Evolutionary conservation across 2,329 filamentous ascomycete species (phyloP).

Genomic region (Microdochium paspali): DNA sequence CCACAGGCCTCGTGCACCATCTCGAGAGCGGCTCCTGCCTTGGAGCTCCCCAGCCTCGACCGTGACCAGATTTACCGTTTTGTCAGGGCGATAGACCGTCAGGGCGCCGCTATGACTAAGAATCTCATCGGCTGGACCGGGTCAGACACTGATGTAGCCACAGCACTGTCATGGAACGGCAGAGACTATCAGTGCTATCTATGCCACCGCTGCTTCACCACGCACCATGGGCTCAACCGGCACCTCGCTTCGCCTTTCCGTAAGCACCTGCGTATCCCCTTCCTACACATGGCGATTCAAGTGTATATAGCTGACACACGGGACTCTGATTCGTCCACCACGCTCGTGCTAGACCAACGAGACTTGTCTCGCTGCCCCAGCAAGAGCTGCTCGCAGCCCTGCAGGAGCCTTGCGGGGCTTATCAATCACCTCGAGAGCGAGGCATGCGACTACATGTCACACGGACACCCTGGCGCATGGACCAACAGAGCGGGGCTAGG

Average conservation of each 20-base stretch:
- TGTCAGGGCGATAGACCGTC: slow-evolving; percentile 34
- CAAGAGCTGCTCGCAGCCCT: slow-evolving; percentile 21
- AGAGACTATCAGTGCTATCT: slow-evolving; percentile 40
- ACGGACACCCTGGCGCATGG: no score
- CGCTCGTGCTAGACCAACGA: slow-evolving; percentile 22
- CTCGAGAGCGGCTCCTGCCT: slow-evolving; percentile 46
- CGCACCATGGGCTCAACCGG: slow-evolving; percentile 27
- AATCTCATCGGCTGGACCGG: slow-evolving; percentile 36
- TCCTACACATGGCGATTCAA: no score
- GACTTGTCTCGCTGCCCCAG: slow-evolving; percentile 30
- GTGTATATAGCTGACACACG: no score
- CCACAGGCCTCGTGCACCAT: slow-evolving; percentile 43
- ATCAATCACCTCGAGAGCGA: slow-evolving; percentile 36
- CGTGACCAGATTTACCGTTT: slow-evolving; percentile 35
- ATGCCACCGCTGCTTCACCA: slow-evolving; percentile 35
- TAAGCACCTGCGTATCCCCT: slow-evolving; percentile 21
- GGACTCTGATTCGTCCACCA: no score
- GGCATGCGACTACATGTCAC: slow-evolving; percentile 25
- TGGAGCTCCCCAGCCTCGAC: slow-evolving; percentile 29
- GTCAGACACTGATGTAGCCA: slow-evolving; percentile 26
- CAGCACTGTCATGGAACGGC: slow-evolving; percentile 32
- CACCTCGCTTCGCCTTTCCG: slow-evolving; percentile 46
- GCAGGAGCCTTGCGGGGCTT: slow-evolving; percentile 26
- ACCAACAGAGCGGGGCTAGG: no score
- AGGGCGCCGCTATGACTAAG: slow-evolving; percentile 39